These are phyloP conservation scores for Serendipita sp. DNA, from an alignment of 768 basidiomycete species.

Conservation along the genomic window DNA sequence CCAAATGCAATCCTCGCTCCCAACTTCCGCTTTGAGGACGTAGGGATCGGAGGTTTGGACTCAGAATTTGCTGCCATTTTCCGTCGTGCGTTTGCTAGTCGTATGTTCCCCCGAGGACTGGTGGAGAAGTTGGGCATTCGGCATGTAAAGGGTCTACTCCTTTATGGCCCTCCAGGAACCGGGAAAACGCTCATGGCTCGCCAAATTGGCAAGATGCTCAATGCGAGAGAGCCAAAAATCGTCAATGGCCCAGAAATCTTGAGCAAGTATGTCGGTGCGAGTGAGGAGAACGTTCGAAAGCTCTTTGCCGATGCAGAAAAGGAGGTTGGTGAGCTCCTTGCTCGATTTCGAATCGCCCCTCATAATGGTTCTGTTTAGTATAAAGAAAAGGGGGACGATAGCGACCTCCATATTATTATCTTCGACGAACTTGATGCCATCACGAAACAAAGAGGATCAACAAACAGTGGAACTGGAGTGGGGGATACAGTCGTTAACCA, in stretches of 20 bases:
- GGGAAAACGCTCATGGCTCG: constrained; percentile 96
- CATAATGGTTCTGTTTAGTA: constrained; percentile 34
- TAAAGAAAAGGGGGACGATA: constrained; percentile 94
- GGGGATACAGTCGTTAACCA: constrained; percentile 99
- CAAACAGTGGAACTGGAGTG: constrained; percentile 81
- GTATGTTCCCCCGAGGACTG: constrained; percentile 93
- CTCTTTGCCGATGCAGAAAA: constrained; percentile 97
- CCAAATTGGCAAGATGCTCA: constrained; percentile 98
- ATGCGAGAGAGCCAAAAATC: constrained; percentile 92
- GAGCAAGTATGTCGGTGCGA: constrained; percentile 92
- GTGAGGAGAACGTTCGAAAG: constrained; percentile 95
- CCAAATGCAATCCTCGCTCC: constrained; percentile 92
- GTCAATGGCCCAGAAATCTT: constrained; percentile 97
- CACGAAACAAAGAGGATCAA: constrained; percentile 95
- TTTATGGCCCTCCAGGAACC: constrained; percentile 93
- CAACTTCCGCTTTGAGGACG: constrained; percentile 99
- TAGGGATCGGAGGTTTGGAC: constrained; percentile 98
- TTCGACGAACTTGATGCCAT: constrained; percentile 98
- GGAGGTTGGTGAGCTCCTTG: constrained; percentile 39
- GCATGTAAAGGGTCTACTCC: constrained; percentile 94
- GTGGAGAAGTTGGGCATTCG: constrained; percentile 97
- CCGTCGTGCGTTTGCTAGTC: constrained; percentile 92
- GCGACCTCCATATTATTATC: constrained; percentile 96
- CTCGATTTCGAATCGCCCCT: background rate
- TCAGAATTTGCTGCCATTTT: constrained; percentile 91